phyloP scores from a whole-genome alignment of 73 alveolate species.

The Durusdinium trenchii region DNA sequence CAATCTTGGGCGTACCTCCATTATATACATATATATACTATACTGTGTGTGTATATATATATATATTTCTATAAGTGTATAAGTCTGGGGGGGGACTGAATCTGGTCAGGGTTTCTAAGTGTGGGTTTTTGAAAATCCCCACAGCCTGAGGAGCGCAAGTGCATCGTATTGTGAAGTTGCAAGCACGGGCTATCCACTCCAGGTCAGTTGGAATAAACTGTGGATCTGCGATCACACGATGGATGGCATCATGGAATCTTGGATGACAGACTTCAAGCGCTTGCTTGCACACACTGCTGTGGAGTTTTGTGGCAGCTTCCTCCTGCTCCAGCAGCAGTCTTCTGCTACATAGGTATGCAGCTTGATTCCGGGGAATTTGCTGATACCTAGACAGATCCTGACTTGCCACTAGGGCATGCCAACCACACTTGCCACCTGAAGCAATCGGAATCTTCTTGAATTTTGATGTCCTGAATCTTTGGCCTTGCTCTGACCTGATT shows the following conservation, averaged over 20 bases:
- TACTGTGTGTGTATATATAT: background rate
- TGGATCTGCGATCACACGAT: background rate
- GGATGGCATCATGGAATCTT: background rate
- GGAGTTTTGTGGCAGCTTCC: background rate
- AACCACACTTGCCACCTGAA: background rate
- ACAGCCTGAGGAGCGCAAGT: background rate
- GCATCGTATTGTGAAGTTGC: background rate
- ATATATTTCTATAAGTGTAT: too few species aligned
- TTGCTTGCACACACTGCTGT: background rate
- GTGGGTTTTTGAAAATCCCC: background rate
- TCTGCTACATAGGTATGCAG: background rate
- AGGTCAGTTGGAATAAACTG: background rate
- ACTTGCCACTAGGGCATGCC: background rate
- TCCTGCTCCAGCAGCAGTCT: background rate
- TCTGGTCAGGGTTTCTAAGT: background rate
- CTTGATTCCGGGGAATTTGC: background rate
- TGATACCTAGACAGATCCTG: background rate
- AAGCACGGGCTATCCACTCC: background rate
- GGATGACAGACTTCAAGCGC: background rate
- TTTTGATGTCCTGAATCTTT: background rate
- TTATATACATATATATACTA: background rate
- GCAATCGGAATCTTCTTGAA: background rate
- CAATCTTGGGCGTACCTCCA: too few species aligned
- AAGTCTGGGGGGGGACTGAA: background rate
- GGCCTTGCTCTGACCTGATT: background rate